Base-by-base conservation (phyloP, 345 rosid genomes). In the Luvunga scandens region DNA sequence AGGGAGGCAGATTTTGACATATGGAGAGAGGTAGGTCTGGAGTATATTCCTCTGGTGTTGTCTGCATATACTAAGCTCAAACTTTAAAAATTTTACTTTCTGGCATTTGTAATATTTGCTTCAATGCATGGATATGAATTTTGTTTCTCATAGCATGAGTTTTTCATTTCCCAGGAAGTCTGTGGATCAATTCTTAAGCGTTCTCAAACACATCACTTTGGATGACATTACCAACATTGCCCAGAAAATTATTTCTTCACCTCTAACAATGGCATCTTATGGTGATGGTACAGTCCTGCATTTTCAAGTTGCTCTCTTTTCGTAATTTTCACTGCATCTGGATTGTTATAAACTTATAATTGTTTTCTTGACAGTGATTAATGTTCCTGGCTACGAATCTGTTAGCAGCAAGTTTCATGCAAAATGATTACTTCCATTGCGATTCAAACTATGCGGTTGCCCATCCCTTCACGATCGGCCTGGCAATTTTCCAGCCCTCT, bases 241-340 rank as follows among this genome's bases (percentile, higher is more conserved):
- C 75, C 73, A 78, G 75, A 86, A 85, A 85, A 75, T 96, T 30
- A 82, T 96, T n/a, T 86, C 97, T 6, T 91, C 92, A 19, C 97
- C 97, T 73, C 86, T 96, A 71, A 89, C 98, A 72, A 89, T 96
- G 94, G 98, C 94, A 33, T 86, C 94, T 28, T 88, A 88, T 5
- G 97, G 98, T 25, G 97, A 96, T 72, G 98, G 99, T 96, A 89
- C 81, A 76, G 38, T 62, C 25, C 63, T 48, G 31, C 66, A 9
- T 71, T 30, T 72, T 4, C 25, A 4, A 5, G 19, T 9, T 48
- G 50, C 30, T 50, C n/a, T 25, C n/a, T 4, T 3, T 38, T 8
- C 13, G 28, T 73, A 45, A 14, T 22, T 71, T 25, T 75, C 42
- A 31, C 10, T 31, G 22, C 71, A 3, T 13, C 14, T 9, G 14